Conservation (phyloP, 2,329 filamentous ascomycete species). For the Colletotrichum gigasporum region DNA sequence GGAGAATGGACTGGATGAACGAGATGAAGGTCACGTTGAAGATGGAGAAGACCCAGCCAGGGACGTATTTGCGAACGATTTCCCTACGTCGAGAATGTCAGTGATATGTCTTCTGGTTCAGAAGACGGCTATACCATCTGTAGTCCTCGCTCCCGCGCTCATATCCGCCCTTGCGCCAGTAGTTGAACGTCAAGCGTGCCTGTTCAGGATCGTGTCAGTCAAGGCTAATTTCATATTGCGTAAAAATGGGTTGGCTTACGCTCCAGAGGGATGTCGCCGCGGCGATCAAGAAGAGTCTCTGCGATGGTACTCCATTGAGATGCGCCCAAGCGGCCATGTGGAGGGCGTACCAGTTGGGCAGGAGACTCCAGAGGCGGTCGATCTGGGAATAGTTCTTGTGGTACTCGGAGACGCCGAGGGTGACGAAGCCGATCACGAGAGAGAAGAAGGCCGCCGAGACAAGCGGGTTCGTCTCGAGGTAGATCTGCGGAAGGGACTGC, state of each 20-base stretch:
- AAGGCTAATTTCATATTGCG: background rate
- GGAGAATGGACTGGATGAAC: slow-evolving; percentile 81
- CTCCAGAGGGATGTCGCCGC: slow-evolving; percentile 81
- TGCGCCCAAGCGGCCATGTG: slow-evolving; percentile 89
- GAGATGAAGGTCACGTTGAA: slow-evolving; percentile 94
- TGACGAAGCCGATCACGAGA: slow-evolving; percentile 74
- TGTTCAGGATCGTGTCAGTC: slow-evolving; percentile 45
- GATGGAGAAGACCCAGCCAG: slow-evolving; percentile 75
- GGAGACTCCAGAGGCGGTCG: slow-evolving; percentile 89
- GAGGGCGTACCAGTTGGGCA: slow-evolving; percentile 86
- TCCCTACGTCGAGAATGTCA: slow-evolving; percentile 61
- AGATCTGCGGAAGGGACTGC: slow-evolving; percentile 74
- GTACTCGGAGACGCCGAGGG: slow-evolving; percentile 81
- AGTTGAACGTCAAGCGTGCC: slow-evolving; percentile 91
- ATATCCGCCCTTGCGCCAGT: slow-evolving; percentile 96
- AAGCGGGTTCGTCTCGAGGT: slow-evolving; percentile 86
- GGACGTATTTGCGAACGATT: slow-evolving; percentile 74
- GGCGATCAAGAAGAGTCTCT: slow-evolving; percentile 77
- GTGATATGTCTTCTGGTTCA: background rate
- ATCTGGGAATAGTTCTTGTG: slow-evolving; percentile 98
- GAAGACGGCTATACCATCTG: slow-evolving; percentile 69
- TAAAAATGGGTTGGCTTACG: slow-evolving; percentile 58
- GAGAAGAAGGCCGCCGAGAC: slow-evolving; percentile 77
- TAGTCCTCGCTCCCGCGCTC: slow-evolving; percentile 92
- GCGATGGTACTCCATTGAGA: slow-evolving; percentile 74